Percentiles rank a stretch among this genome's conserved stretches.
Evolutionary conservation across 306 rosid genomes (phyloP).

Genomic region (Ziziphus jujuba): DNA sequence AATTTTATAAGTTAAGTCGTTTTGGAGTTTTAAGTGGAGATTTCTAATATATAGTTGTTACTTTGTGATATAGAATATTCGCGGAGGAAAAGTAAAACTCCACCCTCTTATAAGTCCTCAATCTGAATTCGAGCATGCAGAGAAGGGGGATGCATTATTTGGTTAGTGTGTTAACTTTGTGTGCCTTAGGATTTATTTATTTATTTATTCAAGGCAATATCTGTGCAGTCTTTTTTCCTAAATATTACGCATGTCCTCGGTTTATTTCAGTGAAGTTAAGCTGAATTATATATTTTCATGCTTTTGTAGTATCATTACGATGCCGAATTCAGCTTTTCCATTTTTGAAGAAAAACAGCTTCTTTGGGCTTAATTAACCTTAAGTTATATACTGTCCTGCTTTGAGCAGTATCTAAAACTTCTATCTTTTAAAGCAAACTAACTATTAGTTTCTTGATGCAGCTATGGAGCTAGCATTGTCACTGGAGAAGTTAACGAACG

Average conservation of each 20-base stretch:
- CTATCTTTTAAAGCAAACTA: neutral
- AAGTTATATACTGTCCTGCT: no score
- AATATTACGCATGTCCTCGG: neutral
- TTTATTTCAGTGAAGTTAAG: neutral
- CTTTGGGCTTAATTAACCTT: no score
- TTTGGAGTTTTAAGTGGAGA: slow-evolving; percentile 1
- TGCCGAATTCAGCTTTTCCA: no score
- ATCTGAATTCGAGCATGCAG: slow-evolving; percentile 60
- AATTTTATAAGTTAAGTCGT: neutral
- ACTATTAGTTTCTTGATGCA: slow-evolving; percentile 25
- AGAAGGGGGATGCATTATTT: slow-evolving; percentile 72
- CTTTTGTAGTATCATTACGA: no score
- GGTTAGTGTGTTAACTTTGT: slow-evolving; percentile 40
- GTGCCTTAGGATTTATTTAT: no score
- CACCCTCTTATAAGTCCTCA: slow-evolving; percentile 60
- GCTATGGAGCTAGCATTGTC: slow-evolving; percentile 91
- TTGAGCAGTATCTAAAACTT: no score
- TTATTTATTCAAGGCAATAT: no score
- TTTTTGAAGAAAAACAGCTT: no score
- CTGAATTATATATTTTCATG: no score
- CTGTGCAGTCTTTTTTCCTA: neutral
- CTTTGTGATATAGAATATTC: slow-evolving; percentile 49
- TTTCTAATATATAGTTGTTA: neutral
- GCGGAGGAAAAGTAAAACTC: slow-evolving; percentile 80
- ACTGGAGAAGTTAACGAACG: slow-evolving; percentile 81